These are phyloP conservation scores for Scutellaria baicalensis DNA, from an alignment of 257 asterid genomes.

Conservation along the genomic window DNA sequence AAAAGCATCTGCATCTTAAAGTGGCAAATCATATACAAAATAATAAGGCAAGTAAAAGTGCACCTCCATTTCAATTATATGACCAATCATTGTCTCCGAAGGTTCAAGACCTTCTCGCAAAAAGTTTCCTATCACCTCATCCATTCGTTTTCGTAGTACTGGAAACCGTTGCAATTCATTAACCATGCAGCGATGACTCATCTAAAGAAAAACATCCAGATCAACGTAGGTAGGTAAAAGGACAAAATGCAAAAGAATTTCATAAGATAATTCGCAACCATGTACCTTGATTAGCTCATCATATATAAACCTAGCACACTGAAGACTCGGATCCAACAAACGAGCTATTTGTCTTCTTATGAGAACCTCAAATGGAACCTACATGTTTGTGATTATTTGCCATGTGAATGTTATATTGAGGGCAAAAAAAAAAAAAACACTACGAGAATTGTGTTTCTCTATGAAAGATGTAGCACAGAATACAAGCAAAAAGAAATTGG, in stretches of 20 bases:
- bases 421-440: not conserved
- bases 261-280: not conserved
- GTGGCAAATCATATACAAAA: not conserved
- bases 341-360: slow-evolving; percentile 89
- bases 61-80: slow-evolving; percentile 97
- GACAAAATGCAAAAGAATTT: not conserved
- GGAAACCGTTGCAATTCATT: slow-evolving; percentile 95
- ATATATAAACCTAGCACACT: slow-evolving; percentile 88
- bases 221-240: not conserved
- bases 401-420: not conserved
- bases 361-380: slow-evolving; percentile 99
- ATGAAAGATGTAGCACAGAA: not conserved
- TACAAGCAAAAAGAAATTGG: not conserved
- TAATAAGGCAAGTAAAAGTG: not conserved
- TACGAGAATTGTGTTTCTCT: not conserved
- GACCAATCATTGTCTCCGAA: slow-evolving; percentile 87
- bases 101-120: slow-evolving; percentile 94
- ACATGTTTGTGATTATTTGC: slow-evolving; percentile 19
- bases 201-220: slow-evolving; percentile 32
- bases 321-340: slow-evolving; percentile 92
- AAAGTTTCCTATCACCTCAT: slow-evolving; percentile 81
- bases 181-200: slow-evolving; percentile 91
- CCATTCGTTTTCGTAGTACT: slow-evolving; percentile 75
- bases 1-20: not conserved
- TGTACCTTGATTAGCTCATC: slow-evolving; percentile 91